Percentiles rank a stretch among this genome's conserved stretches.
These are phyloP conservation scores for Rhynchosporium agropyri DNA, from an alignment of 2,329 filamentous ascomycete species.

Conservation along the genomic window DNA sequence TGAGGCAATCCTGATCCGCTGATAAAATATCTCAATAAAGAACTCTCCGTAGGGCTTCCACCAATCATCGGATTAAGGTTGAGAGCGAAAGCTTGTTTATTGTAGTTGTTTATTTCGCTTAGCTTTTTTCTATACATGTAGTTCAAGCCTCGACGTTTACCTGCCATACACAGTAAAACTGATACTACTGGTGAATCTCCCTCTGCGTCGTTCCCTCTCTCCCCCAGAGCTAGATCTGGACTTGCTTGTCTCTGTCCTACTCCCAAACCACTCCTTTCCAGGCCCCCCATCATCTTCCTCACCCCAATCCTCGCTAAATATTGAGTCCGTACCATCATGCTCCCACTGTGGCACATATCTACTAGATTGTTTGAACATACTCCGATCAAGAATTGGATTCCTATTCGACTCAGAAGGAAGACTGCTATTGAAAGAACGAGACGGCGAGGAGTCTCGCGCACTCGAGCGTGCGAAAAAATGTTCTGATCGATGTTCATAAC, in stretches of 20 bases:
- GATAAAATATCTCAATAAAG: too few species aligned
- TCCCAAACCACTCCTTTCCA: not conserved
- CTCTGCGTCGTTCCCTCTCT: not conserved
- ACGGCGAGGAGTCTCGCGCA: not conserved
- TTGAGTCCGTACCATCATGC: not conserved
- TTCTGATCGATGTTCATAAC: not conserved
- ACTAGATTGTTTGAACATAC: not conserved
- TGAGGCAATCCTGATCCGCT: too few species aligned
- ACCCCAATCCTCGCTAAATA: not conserved
- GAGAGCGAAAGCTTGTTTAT: too few species aligned
- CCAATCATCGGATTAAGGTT: too few species aligned
- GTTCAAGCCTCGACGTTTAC: not conserved
- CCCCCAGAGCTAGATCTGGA: not conserved
- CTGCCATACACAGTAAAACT: conserved; percentile 2
- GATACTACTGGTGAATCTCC: conserved; percentile 5
- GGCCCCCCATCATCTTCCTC: not conserved
- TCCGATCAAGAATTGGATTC: not conserved
- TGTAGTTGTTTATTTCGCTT: not conserved
- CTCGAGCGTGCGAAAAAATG: not conserved
- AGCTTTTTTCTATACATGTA: not conserved
- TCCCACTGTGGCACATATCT: too few species aligned
- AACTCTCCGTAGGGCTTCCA: too few species aligned
- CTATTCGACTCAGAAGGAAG: not conserved
- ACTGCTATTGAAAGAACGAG: not conserved
- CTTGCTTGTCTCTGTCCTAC: not conserved